Evolutionary conservation across 352 stramenopile genomes (phyloP).

Genomic region (Pythium monospermum): DNA sequence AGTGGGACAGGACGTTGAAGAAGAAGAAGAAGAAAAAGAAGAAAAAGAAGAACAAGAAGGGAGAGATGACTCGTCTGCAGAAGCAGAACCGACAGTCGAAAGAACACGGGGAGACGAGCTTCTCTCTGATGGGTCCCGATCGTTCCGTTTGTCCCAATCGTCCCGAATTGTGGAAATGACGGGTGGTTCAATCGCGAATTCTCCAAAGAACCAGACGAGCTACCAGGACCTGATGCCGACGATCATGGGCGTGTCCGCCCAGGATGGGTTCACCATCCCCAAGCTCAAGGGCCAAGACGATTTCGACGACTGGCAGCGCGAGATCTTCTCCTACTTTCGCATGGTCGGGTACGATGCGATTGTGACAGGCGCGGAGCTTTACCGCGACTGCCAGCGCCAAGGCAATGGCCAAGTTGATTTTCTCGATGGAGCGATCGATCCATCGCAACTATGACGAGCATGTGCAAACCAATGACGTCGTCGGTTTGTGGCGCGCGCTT

Average conservation of each 20-base stretch:
- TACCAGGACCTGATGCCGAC: not conserved
- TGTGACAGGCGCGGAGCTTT: not conserved
- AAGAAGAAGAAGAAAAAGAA: not conserved
- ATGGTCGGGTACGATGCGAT: not conserved
- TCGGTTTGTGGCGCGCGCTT: not conserved
- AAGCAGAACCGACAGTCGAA: too few relatives aligned
- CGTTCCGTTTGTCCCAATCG: too few relatives aligned
- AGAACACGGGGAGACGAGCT: too few relatives aligned
- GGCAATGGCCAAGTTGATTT: too few relatives aligned
- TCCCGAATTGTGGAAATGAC: too few relatives aligned
- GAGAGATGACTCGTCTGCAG: not conserved
- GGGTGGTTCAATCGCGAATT: too few relatives aligned
- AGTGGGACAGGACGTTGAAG: not conserved
- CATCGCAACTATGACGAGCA: too few relatives aligned
- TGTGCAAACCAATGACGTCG: not conserved
- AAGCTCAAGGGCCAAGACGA: not conserved
- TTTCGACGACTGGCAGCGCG: constrained; percentile 1
- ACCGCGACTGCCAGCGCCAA: not conserved
- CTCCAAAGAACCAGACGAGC: not conserved
- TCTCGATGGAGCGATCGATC: too few relatives aligned
- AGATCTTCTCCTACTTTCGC: not conserved
- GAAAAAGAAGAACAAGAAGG: not conserved
- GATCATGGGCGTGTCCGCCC: not conserved
- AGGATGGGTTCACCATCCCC: not conserved
- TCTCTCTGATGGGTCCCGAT: too few relatives aligned